phyloP scores from a whole-genome alignment of 169 alveolate species.

The Besnoitia besnoiti region DNA sequence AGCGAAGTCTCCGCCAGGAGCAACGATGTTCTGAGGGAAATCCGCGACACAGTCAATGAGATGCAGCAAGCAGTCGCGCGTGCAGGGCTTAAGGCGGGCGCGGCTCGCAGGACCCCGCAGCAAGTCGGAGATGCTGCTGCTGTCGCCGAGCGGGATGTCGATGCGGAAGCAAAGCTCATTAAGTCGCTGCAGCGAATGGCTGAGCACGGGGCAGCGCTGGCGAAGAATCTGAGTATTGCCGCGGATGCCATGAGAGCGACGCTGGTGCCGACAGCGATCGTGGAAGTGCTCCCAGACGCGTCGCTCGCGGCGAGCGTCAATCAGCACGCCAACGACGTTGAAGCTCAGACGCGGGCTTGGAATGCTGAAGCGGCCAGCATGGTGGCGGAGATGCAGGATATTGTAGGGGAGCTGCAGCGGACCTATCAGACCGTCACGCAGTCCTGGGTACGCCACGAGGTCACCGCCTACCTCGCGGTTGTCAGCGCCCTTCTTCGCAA shows the following conservation, averaged over 20 bases:
- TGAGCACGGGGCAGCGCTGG: neutral
- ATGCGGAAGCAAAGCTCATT: neutral
- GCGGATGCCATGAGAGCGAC: neutral
- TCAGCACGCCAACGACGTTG: neutral
- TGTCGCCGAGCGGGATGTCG: too few relatives aligned
- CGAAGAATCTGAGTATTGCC: neutral
- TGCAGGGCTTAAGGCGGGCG: neutral
- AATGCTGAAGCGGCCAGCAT: neutral
- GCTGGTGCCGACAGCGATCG: neutral
- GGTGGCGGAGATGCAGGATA: slow-evolving; percentile 13
- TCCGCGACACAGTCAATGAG: neutral
- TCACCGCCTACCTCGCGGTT: neutral
- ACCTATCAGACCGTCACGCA: neutral
- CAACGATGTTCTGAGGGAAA: neutral
- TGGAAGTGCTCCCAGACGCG: neutral
- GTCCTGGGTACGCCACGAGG: neutral
- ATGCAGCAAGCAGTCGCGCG: neutral
- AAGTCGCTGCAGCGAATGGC: neutral
- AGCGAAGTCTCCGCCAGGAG: neutral
- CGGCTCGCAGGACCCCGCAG: neutral
- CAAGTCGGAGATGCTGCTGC: neutral
- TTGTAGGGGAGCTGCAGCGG: neutral
- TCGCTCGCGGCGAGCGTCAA: slow-evolving; percentile 5
- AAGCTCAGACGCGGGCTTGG: neutral
- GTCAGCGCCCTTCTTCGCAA: neutral